These are phyloP conservation scores for Cymbopogon flexuosus DNA, from an alignment of 202 grass and related monocot species.

Conservation along the genomic window DNA sequence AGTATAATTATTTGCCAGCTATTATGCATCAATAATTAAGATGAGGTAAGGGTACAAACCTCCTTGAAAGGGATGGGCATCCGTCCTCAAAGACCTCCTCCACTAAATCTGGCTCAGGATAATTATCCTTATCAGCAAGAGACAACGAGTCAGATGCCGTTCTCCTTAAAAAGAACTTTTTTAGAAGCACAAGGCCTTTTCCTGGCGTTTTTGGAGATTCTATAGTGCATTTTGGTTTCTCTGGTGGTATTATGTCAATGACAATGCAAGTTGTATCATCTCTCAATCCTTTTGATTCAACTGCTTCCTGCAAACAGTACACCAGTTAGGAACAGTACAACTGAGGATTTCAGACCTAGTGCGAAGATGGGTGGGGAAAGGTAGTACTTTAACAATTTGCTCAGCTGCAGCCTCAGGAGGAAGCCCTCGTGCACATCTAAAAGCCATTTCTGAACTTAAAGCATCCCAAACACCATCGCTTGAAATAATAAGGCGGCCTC, in stretches of 20 bases:
- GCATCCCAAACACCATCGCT: constrained; percentile 98
- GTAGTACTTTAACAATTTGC: constrained; percentile 84
- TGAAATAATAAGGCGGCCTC: constrained; percentile 78
- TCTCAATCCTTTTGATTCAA: constrained; percentile 78
- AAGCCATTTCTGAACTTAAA: constrained; percentile 59
- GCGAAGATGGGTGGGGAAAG: neutral
- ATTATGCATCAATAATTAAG: neutral
- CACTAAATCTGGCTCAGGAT: constrained; percentile 47
- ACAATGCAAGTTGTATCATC: constrained; percentile 97
- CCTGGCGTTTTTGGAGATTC: constrained; percentile 51
- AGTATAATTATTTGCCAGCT: constrained; percentile 11
- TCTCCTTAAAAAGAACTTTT: constrained; percentile 55
- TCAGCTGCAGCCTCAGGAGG: constrained; percentile 55
- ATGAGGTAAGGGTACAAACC: constrained; percentile 44
- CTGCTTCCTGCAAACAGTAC: constrained; percentile 63
- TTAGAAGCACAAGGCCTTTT: constrained; percentile 63
- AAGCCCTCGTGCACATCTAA: constrained; percentile 60
- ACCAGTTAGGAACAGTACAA: constrained; percentile 8
- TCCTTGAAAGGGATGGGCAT: constrained; percentile 60
- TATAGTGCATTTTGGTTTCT: constrained; percentile 47
- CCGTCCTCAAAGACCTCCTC: constrained; percentile 93
- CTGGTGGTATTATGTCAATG: constrained; percentile 68
- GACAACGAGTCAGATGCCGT: constrained; percentile 40
- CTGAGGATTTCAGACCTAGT: constrained; percentile 15
- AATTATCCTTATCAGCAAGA: constrained; percentile 42